phyloP scores from a whole-genome alignment of 2,329 filamentous ascomycete species.

The Phoma sp. region DNA sequence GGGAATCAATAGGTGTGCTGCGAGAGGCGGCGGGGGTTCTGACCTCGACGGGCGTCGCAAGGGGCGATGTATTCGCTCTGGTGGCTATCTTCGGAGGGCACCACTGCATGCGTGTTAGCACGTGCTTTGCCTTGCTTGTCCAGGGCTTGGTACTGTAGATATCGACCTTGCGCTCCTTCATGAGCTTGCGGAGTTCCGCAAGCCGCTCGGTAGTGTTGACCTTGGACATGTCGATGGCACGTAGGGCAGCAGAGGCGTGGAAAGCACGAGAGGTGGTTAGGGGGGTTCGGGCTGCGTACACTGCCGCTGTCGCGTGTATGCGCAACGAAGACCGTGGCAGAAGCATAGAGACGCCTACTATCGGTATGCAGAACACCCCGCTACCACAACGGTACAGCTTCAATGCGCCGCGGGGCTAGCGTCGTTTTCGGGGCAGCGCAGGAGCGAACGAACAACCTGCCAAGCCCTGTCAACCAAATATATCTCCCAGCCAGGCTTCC shows the following conservation, averaged over 20 bases:
- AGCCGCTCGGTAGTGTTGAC: slow-evolving; percentile 82
- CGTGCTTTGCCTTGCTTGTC: slow-evolving; percentile 26
- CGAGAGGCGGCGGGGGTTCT: slow-evolving; percentile 26
- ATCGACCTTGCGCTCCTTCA: slow-evolving; percentile 86
- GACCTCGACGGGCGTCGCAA: slow-evolving; percentile 86
- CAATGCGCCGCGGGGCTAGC: slow-evolving; percentile 18
- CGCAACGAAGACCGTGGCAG: slow-evolving; percentile 37
- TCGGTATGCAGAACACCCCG: slow-evolving; percentile 31
- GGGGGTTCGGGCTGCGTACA: slow-evolving; percentile 33
- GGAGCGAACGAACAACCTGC: slow-evolving; percentile 6
- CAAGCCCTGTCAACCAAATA: slow-evolving; percentile 8
- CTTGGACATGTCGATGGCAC: slow-evolving; percentile 69
- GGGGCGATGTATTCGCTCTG: slow-evolving; percentile 97
- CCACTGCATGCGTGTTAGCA: slow-evolving; percentile 66
- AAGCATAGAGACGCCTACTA: slow-evolving; percentile 38
- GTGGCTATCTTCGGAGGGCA: slow-evolving; percentile 96
- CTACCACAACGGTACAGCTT: slow-evolving; percentile 20
- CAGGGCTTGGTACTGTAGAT: slow-evolving; percentile 73
- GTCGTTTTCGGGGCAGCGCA: slow-evolving; percentile 4
- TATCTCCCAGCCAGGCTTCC: slow-evolving; percentile 3
- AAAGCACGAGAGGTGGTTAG: slow-evolving; percentile 30
- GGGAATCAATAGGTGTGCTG: slow-evolving; percentile 34
- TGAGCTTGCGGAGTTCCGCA: slow-evolving; percentile 76
- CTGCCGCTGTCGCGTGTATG: slow-evolving; percentile 35
- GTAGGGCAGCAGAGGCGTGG: slow-evolving; percentile 37